Evolutionary conservation across 108 stramenopile species (phyloP).

Genomic region (Fragilariopsis cylindrus): DNA sequence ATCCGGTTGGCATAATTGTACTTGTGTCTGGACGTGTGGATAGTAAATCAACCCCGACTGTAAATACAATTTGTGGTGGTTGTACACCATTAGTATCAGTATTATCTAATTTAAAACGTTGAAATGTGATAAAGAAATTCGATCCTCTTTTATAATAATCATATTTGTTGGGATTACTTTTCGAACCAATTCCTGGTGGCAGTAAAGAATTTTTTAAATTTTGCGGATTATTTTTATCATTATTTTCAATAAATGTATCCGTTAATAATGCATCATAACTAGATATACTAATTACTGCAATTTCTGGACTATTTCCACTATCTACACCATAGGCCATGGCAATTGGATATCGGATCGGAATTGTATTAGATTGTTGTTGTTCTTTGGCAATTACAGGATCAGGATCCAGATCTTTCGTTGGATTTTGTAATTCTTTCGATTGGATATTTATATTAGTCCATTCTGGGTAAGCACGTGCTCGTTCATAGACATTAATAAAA

Average conservation of each 20-base stretch:
- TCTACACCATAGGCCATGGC: not conserved
- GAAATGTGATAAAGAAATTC: not conserved
- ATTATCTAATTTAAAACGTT: not conserved
- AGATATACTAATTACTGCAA: not conserved
- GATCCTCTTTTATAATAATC: not conserved
- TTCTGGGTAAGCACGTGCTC: not conserved
- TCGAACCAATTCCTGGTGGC: not conserved
- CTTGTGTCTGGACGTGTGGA: too few species aligned
- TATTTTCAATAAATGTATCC: not conserved
- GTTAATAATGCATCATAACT: not conserved
- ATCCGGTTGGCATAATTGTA: not conserved
- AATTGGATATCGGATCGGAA: not conserved
- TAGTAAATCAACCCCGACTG: too few species aligned
- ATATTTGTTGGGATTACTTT: not conserved
- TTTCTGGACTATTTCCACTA: not conserved
- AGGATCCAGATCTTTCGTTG: not conserved
- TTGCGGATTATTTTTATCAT: conserved; percentile 4
- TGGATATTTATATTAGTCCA: not conserved
- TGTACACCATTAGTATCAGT: not conserved
- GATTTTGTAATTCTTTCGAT: not conserved
- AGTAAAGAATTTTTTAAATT: not conserved
- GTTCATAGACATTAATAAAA: not conserved
- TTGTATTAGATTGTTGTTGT: too few species aligned
- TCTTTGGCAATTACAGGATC: too few species aligned
- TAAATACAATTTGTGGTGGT: too few species aligned